Base-by-base conservation (phyloP, 148 eudicot genomes). In the Rhododendron henanense region DNA sequence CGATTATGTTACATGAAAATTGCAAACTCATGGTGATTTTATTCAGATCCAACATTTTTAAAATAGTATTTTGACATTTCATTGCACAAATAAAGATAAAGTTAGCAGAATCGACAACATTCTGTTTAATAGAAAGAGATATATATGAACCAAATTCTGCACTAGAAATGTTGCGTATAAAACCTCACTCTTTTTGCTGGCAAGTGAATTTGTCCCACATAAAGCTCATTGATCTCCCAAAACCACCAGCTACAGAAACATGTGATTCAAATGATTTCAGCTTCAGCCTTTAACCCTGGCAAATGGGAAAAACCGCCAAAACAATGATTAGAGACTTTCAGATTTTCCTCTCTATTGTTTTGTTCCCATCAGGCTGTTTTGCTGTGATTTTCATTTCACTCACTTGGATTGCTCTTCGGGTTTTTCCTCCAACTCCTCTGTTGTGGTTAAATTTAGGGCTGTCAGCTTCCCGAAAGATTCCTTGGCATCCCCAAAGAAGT, bases 401-500 rank as follows among this genome's bases (percentile, higher is more conserved):
- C 90, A 90, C 91, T 91, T 90, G 85, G 93, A 75, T 84, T 93
- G 89, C 85, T 91, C 93, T 41, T 88, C 61, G 23, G 98, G 74
- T 37, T 87, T 85, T 84, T 91, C 90, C 84, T 93, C 93, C 28
- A 83, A 84, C 87, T 92, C 96, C 50, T 89, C 90, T 4, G 88
- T 51, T 15, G 93, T 55, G 9, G 89, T 67, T 28, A 91, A 63
- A 87, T 91, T 85, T 84, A 96, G 25, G 67, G 93, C 67, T 41
- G 97, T 86, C 53, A 95, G 47, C 89, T 97, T 97, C 57, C 99
- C 98, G 51, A 97, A 95, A 9, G 99, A 97, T 88, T 97, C 98
- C 86, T 94, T 94, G 45, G 97, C 96, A 84, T 92, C 93, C 75
- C 99, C 99, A 57, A 95, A 93, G 89, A 95, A 94, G 88, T 95